Conservation (phyloP, 2,329 filamentous ascomycete genomes). For the Rachicladosporium sp. region DNA sequence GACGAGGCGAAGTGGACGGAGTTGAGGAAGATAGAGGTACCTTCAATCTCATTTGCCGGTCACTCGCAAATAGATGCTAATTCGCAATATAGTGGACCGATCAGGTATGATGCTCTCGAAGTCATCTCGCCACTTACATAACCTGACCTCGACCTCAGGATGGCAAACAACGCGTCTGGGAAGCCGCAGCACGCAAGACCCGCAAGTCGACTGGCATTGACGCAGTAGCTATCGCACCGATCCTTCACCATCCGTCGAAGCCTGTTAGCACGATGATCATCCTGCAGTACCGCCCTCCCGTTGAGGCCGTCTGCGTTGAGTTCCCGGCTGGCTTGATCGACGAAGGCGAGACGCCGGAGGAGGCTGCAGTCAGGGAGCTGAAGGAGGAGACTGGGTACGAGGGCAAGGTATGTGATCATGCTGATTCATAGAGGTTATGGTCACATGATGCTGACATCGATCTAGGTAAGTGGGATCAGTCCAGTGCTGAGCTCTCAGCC, state of each 20-base stretch:
- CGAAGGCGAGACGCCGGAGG: conserved; percentile 42
- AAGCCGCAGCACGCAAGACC: conserved; percentile 39
- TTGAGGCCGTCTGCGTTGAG: conserved; percentile 47
- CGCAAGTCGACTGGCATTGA: conserved; percentile 45
- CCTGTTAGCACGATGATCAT: conserved; percentile 43
- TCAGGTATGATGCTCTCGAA: conserved; percentile 7
- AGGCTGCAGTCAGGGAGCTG: conserved; percentile 46
- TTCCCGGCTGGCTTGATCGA: conserved; percentile 50
- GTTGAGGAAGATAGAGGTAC: conserved; percentile 39
- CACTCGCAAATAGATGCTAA: not conserved
- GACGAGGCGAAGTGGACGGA: conserved; percentile 46
- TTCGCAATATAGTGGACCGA: conserved; percentile 25
- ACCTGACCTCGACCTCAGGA: conserved; percentile 18
- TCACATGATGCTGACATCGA: conserved; percentile 10
- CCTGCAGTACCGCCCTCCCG: conserved; percentile 48
- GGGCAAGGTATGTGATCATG: conserved; percentile 29
- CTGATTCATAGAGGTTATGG: conserved; percentile 1
- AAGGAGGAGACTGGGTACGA: conserved; percentile 53
- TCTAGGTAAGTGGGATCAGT: conserved; percentile 32
- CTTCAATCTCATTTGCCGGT: not conserved
- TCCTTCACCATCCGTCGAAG: conserved; percentile 36
- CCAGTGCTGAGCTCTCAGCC: conserved; percentile 51
- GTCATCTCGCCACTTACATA: not conserved
- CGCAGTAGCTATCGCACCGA: conserved; percentile 46
- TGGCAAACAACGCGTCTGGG: conserved; percentile 37